These are phyloP conservation scores for Dentipellis fragilis DNA, from an alignment of 768 basidiomycete species.

Conservation along the genomic window DNA sequence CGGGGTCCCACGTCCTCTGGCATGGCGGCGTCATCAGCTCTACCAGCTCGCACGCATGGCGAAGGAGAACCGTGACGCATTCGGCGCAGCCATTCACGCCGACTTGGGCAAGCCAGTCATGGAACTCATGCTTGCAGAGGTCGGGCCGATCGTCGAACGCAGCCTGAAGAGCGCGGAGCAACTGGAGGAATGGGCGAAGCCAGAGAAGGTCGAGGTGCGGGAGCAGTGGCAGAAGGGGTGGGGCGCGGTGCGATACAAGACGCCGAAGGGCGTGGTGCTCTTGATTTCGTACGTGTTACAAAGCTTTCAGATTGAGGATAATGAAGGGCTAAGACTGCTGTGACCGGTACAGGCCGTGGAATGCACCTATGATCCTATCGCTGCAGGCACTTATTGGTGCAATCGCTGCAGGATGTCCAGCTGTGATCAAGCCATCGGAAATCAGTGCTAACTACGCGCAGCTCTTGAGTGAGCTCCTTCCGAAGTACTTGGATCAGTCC, in stretches of 20 bases:
- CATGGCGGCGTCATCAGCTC: slow-evolving; percentile 18
- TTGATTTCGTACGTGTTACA: too few relatives aligned
- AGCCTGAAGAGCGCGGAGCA: slow-evolving; percentile 10
- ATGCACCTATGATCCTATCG: slow-evolving; percentile 2
- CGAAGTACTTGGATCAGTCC: slow-evolving; percentile 65
- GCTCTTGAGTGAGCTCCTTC: slow-evolving; percentile 57
- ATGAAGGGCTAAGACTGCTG: too few relatives aligned
- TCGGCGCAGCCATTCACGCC: slow-evolving; percentile 12
- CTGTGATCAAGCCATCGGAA: slow-evolving; percentile 72
- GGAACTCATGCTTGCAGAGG: slow-evolving; percentile 13
- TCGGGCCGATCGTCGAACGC: slow-evolving; percentile 7
- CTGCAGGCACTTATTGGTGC: slow-evolving; percentile 34
- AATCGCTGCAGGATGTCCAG: slow-evolving; percentile 69
- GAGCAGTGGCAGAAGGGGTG: slow-evolving; percentile 9
- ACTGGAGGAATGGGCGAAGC: slow-evolving; percentile 16
- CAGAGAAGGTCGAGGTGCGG: slow-evolving; percentile 4
- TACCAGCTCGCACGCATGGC: slow-evolving; percentile 15
- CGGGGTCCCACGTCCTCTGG: slow-evolving; percentile 15
- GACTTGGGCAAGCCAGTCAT: slow-evolving; percentile 16
- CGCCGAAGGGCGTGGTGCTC: too few relatives aligned
- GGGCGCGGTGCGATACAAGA: slow-evolving; percentile 1
- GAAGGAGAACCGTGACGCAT: slow-evolving; percentile 13
- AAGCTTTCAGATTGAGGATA: too few relatives aligned
- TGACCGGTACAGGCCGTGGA: background rate
- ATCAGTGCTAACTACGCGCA: slow-evolving; percentile 41